Conservation (phyloP, 805 yeast species). For the Kazachstania viticola region DNA sequence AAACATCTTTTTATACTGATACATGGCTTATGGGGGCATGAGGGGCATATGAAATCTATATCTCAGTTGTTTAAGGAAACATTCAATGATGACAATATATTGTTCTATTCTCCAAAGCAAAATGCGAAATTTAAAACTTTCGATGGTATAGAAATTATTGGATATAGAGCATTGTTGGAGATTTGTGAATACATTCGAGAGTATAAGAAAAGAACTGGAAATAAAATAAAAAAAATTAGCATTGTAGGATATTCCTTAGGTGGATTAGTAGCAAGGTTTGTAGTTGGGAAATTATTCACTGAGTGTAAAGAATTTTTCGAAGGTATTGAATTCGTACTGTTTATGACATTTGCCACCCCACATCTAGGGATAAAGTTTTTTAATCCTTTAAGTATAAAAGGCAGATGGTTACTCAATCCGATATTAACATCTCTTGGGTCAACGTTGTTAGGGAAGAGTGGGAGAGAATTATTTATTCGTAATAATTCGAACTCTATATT, state of each 20-base stretch:
- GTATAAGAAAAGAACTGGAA: slow-evolving; percentile 14
- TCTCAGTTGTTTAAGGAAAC: slow-evolving; percentile 31
- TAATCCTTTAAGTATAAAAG: slow-evolving; percentile 22
- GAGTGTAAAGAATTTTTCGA: slow-evolving; percentile 43
- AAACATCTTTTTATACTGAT: slow-evolving; percentile 58
- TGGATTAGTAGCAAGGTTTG: slow-evolving; percentile 72
- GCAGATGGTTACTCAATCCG: slow-evolving; percentile 9
- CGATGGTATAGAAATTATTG: slow-evolving; percentile 71
- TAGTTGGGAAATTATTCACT: slow-evolving; percentile 54
- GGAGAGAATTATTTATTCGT: slow-evolving; percentile 58
- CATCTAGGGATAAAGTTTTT: slow-evolving; percentile 54
- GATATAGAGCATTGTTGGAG: slow-evolving; percentile 60
- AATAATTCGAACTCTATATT: slow-evolving; percentile 34
- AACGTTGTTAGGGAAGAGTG: slow-evolving; percentile 50
- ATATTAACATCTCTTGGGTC: slow-evolving; percentile 42
- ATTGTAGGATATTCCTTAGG: slow-evolving; percentile 85
- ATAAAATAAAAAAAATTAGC: slow-evolving; percentile 39
- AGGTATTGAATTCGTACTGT: slow-evolving; percentile 48
- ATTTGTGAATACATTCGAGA: slow-evolving; percentile 35
- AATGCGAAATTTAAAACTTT: slow-evolving; percentile 68
- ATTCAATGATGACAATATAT: slow-evolving; percentile 32
- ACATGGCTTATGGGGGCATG: slow-evolving; percentile 74
- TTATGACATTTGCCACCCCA: slow-evolving; percentile 69
- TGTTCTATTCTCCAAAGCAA: slow-evolving; percentile 40
- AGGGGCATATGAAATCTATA: slow-evolving; percentile 42